Evolutionary conservation across 192 early-diverging fungal species (phyloP).

Genomic region (Allomyces javanicus): DNA sequence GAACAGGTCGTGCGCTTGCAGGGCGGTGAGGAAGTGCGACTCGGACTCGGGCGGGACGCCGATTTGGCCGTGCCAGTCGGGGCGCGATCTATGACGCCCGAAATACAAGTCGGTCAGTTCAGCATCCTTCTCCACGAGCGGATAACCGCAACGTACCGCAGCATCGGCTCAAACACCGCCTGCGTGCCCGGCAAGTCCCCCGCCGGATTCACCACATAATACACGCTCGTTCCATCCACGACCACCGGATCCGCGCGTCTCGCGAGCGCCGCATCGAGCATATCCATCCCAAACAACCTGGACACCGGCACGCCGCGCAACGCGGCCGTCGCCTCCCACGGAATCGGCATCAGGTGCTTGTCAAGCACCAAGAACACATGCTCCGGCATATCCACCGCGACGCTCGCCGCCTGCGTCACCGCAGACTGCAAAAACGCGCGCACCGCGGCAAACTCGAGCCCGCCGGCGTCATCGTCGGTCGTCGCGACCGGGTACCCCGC

Average conservation of each 20-base stretch:
- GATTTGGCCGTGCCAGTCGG: slow-evolving; percentile 50
- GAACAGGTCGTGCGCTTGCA: slow-evolving; percentile 38
- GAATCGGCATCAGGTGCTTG: slow-evolving; percentile 60
- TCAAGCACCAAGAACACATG: slow-evolving; percentile 75
- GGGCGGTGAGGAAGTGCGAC: slow-evolving; percentile 32
- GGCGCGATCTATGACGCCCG: slow-evolving; percentile 2
- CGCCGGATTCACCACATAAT: slow-evolving; percentile 81
- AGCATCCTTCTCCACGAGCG: too few relatives aligned
- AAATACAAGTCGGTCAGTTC: too few relatives aligned
- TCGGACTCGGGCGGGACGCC: slow-evolving; percentile 39
- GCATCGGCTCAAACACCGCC: slow-evolving; percentile 37
- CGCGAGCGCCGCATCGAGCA: slow-evolving; percentile 21
- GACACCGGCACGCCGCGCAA: slow-evolving; percentile 52
- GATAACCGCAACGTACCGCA: slow-evolving; percentile 6
- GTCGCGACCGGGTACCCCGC: background rate
- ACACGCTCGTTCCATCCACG: slow-evolving; percentile 26
- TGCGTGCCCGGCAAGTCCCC: slow-evolving; percentile 72
- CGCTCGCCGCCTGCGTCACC: too few relatives aligned
- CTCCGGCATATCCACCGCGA: background rate
- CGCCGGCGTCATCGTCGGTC: too few relatives aligned
- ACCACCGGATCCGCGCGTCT: background rate
- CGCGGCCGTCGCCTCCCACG: slow-evolving; percentile 71
- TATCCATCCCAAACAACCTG: slow-evolving; percentile 54
- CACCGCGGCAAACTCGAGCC: too few relatives aligned
- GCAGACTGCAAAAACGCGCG: too few relatives aligned